phyloP scores from a whole-genome alignment of 768 basidiomycete genomes.

The Saitozyma sp. region DNA sequence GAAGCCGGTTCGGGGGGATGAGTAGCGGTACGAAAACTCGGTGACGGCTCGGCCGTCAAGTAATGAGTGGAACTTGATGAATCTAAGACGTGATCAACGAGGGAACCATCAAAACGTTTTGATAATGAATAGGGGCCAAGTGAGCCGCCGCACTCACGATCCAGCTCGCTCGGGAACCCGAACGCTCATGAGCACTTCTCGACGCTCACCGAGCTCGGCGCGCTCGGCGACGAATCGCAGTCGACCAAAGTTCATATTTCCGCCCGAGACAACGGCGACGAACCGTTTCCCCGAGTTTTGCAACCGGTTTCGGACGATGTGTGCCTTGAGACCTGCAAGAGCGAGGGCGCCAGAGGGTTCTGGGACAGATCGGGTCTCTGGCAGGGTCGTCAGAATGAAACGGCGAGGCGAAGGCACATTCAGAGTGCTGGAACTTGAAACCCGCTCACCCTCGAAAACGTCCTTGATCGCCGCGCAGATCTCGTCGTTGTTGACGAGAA shows the following conservation, averaged over 20 bases:
- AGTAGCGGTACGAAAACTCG: constrained; percentile 91
- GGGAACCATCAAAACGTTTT: neutral
- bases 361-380: constrained; percentile 92
- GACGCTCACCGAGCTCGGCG: constrained; percentile 92
- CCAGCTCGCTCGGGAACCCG: constrained; percentile 90
- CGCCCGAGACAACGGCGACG: constrained; percentile 89
- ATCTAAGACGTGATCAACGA: constrained; percentile 58
- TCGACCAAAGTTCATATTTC: constrained; percentile 98
- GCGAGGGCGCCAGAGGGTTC: constrained; percentile 95
- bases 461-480: constrained; percentile 99
- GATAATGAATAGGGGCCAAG: neutral
- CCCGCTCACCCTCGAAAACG: constrained; percentile 81
- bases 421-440: neutral
- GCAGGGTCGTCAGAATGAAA: neutral
- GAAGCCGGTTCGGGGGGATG: constrained; percentile 68
- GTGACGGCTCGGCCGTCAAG: constrained; percentile 91
- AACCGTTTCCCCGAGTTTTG: constrained; percentile 81
- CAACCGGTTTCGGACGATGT: constrained; percentile 78
- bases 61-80: constrained; percentile 77
- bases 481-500: constrained; percentile 89
- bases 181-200: constrained; percentile 90
- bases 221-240: constrained; percentile 98
- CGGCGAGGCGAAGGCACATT: neutral
- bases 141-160: constrained; percentile 60
- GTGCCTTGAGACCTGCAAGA: constrained; percentile 84